A percentile compares a stretch with the other conserved stretches of the same genome.
These are phyloP conservation scores for Ceratobasidium sp. DNA, from an alignment of 1,284 basidiomycete genomes.

Conservation along the genomic window DNA sequence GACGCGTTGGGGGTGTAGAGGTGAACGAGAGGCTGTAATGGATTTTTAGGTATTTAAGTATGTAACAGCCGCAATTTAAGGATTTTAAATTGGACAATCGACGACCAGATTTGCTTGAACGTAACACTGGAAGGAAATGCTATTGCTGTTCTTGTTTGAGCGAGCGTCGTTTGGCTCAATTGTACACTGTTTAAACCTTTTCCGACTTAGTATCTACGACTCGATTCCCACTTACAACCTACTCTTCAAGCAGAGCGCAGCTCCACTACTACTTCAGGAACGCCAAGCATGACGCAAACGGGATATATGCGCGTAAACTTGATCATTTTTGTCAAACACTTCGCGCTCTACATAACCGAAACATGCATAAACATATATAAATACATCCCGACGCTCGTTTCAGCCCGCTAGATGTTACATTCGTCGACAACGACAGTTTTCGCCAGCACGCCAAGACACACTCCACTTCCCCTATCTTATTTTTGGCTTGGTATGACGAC, in stretches of 20 bases:
- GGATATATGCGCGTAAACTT: no score
- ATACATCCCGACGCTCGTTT: neutral
- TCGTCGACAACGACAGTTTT: neutral
- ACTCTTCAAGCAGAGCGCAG: no score
- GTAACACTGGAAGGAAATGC: no score
- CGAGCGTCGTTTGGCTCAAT: no score
- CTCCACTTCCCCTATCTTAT: neutral
- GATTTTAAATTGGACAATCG: neutral
- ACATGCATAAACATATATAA: constrained; percentile 1
- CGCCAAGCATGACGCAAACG: no score
- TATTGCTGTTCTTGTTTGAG: neutral
- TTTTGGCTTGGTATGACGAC: neutral
- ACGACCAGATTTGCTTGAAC: neutral
- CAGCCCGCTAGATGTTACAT: neutral
- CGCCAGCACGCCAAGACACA: neutral
- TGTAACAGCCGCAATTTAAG: neutral
- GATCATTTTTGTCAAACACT: no score
- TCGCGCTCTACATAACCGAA: no score
- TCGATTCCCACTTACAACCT: no score
- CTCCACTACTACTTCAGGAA: no score
- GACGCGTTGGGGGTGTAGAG: constrained; percentile 65
- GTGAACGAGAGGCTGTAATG: neutral
- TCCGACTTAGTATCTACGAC: no score
- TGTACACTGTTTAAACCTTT: no score
- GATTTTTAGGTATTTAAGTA: neutral